A percentile compares a stretch with the other conserved stretches of the same genome.
These are phyloP conservation scores for Gaeumannomyces sp. DNA, from an alignment of 2,329 filamentous ascomycete genomes.

Conservation along the genomic window DNA sequence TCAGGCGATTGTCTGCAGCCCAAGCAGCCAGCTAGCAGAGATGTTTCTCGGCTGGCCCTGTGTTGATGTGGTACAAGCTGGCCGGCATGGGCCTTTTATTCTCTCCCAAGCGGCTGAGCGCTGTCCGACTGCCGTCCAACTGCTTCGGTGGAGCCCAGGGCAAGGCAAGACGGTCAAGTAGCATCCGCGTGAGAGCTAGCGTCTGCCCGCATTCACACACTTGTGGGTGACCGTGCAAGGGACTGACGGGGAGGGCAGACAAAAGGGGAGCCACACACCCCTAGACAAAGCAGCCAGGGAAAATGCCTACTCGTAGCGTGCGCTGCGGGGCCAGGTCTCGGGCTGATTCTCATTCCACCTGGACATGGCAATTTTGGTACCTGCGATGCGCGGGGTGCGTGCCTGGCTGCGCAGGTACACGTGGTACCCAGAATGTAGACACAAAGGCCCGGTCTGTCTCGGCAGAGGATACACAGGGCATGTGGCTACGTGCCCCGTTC, in stretches of 20 bases:
- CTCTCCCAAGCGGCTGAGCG: too few relatives aligned
- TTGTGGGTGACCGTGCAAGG: background rate
- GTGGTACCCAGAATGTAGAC: background rate
- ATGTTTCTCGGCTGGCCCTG: too few relatives aligned
- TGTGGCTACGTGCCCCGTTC: too few relatives aligned
- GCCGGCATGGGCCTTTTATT: background rate
- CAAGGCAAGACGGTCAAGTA: too few relatives aligned
- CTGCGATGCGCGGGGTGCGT: background rate
- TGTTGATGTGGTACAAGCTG: background rate
- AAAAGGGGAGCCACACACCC: background rate
- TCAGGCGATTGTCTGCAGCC: background rate
- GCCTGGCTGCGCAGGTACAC: background rate
- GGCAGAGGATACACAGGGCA: background rate
- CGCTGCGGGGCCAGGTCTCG: background rate
- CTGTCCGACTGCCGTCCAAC: too few relatives aligned
- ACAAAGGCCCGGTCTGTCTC: background rate
- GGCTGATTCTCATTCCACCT: too few relatives aligned
- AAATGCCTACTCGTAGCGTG: background rate
- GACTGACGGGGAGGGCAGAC: background rate
- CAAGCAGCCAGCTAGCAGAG: background rate
- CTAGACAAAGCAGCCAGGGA: background rate
- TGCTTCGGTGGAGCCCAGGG: too few relatives aligned
- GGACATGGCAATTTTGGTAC: too few relatives aligned
- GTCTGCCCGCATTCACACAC: too few relatives aligned
- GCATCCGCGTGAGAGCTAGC: too few relatives aligned